Conservation (phyloP, 2,329 filamentous ascomycete species). For the Neoascochyta sp. region DNA sequence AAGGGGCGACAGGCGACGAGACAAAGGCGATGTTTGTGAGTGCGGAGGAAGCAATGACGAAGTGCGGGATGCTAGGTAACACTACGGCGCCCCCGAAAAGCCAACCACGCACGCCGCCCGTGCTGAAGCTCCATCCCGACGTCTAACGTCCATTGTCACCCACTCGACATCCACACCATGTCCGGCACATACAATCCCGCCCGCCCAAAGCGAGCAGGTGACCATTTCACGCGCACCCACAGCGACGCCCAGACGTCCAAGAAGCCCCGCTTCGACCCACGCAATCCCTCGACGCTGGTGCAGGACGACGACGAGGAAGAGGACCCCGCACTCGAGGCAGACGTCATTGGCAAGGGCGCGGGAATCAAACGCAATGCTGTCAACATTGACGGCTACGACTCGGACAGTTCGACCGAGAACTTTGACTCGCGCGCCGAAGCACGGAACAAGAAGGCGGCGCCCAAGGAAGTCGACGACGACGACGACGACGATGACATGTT, state of each 20-base stretch:
- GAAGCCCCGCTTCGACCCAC: slow-evolving; percentile 87
- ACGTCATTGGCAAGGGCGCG: slow-evolving; percentile 77
- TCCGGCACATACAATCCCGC: slow-evolving; percentile 50
- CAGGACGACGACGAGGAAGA: slow-evolving; percentile 74
- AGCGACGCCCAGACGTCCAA: slow-evolving; percentile 59
- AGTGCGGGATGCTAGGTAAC: too few species aligned
- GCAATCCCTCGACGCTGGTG: slow-evolving; percentile 89
- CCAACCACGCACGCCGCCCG: too few species aligned
- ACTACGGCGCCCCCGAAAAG: too few species aligned
- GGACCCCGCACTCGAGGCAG: slow-evolving; percentile 76
- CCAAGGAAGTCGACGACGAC: slow-evolving; percentile 52
- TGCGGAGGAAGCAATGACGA: slow-evolving; percentile 15
- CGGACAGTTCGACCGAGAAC: slow-evolving; percentile 85
- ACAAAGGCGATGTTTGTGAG: slow-evolving; percentile 2
- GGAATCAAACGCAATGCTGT: slow-evolving; percentile 87
- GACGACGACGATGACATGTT: slow-evolving; percentile 76
- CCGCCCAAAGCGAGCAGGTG: slow-evolving; percentile 77
- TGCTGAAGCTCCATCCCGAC: slow-evolving; percentile 7
- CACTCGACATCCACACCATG: too few species aligned
- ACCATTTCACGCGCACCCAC: slow-evolving; percentile 73
- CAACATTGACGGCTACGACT: slow-evolving; percentile 95
- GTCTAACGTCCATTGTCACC: too few species aligned
- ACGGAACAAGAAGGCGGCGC: slow-evolving; percentile 44
- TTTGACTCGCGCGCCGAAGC: slow-evolving; percentile 71
- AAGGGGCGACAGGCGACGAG: background rate